Conservation (phyloP, 495 filamentous ascomycete genomes). For the Entonaema liquescens region DNA sequence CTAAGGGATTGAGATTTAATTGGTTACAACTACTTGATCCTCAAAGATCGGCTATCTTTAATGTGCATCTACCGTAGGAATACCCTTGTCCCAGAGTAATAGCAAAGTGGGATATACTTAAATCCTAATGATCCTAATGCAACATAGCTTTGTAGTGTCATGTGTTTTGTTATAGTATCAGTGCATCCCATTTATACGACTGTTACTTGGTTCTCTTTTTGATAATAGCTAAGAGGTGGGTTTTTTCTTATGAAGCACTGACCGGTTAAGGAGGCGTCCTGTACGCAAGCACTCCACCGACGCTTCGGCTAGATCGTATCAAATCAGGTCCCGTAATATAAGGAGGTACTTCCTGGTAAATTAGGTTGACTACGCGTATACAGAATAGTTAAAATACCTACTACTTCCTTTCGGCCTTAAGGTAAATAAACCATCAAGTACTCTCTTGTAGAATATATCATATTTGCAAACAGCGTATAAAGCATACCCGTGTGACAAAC, state of each 20-base stretch:
- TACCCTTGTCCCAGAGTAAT: conserved; percentile 16
- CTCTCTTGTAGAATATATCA: neutral
- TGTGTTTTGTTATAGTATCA: neutral
- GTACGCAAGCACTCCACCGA: conserved; percentile 16
- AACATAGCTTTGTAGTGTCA: conserved; percentile 8
- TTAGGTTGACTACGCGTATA: conserved; percentile 6
- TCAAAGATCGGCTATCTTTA: conserved; percentile 28
- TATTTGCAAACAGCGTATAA: conserved; percentile 15
- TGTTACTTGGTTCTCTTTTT: neutral
- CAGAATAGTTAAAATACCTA: neutral
- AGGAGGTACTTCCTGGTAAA: conserved; percentile 25
- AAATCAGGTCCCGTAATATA: conserved; percentile 21
- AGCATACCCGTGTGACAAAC: neutral
- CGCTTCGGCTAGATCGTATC: conserved; percentile 28
- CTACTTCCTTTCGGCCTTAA: neutral
- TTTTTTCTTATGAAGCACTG: neutral
- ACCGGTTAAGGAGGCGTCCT: neutral
- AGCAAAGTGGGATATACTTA: conserved; percentile 11
- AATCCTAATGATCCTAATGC: conserved; percentile 24
- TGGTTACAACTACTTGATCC: conserved; percentile 8
- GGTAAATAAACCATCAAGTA: neutral
- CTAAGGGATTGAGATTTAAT: neutral
- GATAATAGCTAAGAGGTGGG: neutral
- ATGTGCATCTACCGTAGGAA: conserved; percentile 16
- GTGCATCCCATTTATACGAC: neutral